Evolutionary conservation across 495 filamentous ascomycete species (phyloP).

Genomic region (Aspergillus sclerotioniger): DNA sequence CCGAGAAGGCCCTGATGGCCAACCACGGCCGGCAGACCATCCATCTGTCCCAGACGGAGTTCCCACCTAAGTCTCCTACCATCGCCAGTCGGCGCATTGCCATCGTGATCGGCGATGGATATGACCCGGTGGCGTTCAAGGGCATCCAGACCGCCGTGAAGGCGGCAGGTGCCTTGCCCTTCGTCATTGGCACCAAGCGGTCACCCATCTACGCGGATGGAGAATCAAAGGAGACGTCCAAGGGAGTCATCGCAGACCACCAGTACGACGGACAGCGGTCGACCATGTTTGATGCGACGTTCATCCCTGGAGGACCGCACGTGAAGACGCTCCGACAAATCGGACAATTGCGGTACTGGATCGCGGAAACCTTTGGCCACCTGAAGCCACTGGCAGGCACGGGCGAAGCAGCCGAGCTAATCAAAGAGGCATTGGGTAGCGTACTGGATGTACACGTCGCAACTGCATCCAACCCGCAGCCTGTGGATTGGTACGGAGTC

Average conservation of each 20-base stretch:
- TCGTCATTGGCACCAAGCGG: constrained; percentile 64
- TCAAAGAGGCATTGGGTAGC: constrained; percentile 49
- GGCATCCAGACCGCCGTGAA: constrained; percentile 61
- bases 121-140: constrained; percentile 62
- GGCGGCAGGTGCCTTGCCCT: constrained; percentile 62
- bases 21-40: constrained; percentile 70
- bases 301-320: constrained; percentile 66
- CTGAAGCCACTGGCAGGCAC: constrained; percentile 70
- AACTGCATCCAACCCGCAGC: constrained; percentile 39
- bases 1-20: constrained; percentile 43
- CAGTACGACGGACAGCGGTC: constrained; percentile 74
- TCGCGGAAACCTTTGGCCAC: constrained; percentile 72
- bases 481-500: constrained; percentile 69
- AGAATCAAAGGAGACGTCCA: constrained; percentile 39
- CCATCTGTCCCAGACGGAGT: constrained; percentile 67
- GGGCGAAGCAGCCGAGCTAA: constrained; percentile 59
- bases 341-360: constrained; percentile 71
- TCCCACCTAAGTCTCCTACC: constrained; percentile 57
- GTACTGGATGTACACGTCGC: constrained; percentile 42
- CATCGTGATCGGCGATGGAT: constrained; percentile 80
- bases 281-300: constrained; percentile 76
- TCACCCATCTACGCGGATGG: constrained; percentile 56
- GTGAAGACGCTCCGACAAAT: constrained; percentile 58
- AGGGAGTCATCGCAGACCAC: constrained; percentile 63
- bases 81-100: constrained; percentile 72